These are phyloP conservation scores for Setaria viridis DNA, from an alignment of 202 grass and related monocot species.

Conservation along the genomic window DNA sequence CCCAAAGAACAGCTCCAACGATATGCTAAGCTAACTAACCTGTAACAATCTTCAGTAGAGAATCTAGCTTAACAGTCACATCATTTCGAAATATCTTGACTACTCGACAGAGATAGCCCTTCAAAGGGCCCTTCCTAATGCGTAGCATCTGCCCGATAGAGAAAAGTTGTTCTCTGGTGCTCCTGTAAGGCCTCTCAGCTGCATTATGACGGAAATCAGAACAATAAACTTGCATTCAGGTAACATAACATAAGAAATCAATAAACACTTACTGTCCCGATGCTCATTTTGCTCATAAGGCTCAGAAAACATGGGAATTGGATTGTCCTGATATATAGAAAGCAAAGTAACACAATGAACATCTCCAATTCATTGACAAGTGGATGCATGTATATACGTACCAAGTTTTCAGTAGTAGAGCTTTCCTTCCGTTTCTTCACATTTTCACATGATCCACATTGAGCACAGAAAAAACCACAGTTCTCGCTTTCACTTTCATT, in stretches of 20 bases:
- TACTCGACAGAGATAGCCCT: conserved; percentile 97
- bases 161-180: conserved; percentile 79
- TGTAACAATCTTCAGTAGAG: conserved; percentile 90
- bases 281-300: conserved; percentile 66
- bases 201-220: conserved; percentile 51
- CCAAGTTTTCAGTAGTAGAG: conserved; percentile 54
- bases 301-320: conserved; percentile 59
- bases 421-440: conserved; percentile 66
- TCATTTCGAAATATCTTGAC: conserved; percentile 86
- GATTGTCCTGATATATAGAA: conserved; percentile 59
- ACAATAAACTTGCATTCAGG: conserved; percentile 24
- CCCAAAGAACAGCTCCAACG: conserved; percentile 39
- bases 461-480: conserved; percentile 82
- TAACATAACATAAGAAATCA: conserved; percentile 34
- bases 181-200: conserved; percentile 68
- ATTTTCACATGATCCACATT: conserved; percentile 75
- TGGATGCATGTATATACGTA: conserved; percentile 32
- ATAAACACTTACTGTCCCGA: conserved; percentile 53
- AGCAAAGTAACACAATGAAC: conserved; percentile 47
- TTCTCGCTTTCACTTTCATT: conserved; percentile 83
- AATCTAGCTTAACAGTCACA: conserved; percentile 96
- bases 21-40: conserved; percentile 67
- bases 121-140: conserved; percentile 89
- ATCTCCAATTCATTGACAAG: conserved; percentile 27
- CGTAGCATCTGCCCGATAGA: conserved; percentile 84